Percentiles rank a stretch among this genome's conserved stretches.
Conservation (phyloP, 2,329 filamentous ascomycete species). For the Beauveria scarabaeidicola region DNA sequence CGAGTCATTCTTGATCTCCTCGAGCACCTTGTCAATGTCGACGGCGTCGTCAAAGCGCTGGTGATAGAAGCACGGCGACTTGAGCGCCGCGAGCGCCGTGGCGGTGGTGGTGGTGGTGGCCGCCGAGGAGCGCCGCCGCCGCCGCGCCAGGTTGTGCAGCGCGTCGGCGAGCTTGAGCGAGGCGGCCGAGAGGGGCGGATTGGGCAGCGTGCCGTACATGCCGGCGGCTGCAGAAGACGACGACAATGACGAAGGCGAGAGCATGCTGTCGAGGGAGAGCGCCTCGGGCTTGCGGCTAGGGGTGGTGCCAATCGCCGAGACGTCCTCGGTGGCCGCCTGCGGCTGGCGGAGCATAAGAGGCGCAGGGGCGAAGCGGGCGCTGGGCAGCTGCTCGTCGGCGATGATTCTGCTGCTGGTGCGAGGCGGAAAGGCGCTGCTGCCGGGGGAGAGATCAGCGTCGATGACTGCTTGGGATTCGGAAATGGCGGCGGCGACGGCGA, state of each 20-base stretch:
- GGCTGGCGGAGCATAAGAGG: conserved; percentile 8
- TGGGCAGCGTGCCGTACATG: conserved; percentile 22
- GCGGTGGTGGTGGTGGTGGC: conserved; percentile 23
- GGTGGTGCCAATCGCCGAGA: conserved; percentile 53
- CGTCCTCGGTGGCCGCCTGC: not conserved
- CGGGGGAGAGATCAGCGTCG: not conserved
- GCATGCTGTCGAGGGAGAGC: conserved; percentile 53
- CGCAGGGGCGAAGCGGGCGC: not conserved
- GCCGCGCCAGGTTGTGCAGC: conserved; percentile 43
- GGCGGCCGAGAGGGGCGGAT: conserved; percentile 35
- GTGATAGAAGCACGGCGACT: conserved; percentile 96
- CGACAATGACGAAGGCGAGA: conserved; percentile 31
- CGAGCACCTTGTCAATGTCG: conserved; percentile 87
- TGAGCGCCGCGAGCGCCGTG: conserved; percentile 52
- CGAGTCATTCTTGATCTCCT: conserved; percentile 85
- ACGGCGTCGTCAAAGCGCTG: conserved; percentile 94
- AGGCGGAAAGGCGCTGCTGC: not conserved
- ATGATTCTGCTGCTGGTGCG: conserved; percentile 59
- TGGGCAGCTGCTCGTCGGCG: not conserved
- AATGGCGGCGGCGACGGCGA: not conserved
- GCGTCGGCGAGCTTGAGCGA: conserved; percentile 57
- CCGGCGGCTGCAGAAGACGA: conserved; percentile 26
- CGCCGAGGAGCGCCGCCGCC: conserved; percentile 19
- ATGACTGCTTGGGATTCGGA: not conserved
- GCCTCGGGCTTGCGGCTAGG: conserved; percentile 34